Conservation (phyloP, 148 eudicot genomes). For the Chenopodium suecicum region DNA sequence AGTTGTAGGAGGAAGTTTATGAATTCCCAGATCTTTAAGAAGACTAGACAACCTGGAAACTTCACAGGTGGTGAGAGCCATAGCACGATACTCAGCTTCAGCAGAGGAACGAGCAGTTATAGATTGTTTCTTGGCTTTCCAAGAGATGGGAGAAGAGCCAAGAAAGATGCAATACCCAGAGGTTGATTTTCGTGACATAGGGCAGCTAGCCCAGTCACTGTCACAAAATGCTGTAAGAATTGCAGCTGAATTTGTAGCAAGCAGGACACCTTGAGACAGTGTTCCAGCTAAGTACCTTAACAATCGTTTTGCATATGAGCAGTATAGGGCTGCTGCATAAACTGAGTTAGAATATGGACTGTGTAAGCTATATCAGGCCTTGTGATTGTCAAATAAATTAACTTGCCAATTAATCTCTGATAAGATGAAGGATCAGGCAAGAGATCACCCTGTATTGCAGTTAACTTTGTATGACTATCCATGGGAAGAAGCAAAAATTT, state of each 20-base stretch:
- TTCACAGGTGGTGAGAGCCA: neutral
- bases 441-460: neutral
- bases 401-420: neutral
- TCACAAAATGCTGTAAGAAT: neutral
- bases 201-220: neutral
- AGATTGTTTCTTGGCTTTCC: neutral
- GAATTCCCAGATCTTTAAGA: neutral
- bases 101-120: neutral
- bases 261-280: neutral
- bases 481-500: neutral
- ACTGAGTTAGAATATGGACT: neutral
- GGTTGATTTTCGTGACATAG: neutral
- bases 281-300: neutral
- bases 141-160: neutral
- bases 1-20: no score
- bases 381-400: neutral
- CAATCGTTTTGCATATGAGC: neutral
- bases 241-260: neutral
- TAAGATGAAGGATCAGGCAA: neutral
- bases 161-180: neutral
- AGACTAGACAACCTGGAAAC: neutral
- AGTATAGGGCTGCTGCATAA: neutral
- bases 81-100: neutral
- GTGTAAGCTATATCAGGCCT: neutral
- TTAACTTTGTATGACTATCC: neutral